Base-by-base conservation (phyloP, 2,329 filamentous ascomycete species). In the Fusarium verticillioides region DNA sequence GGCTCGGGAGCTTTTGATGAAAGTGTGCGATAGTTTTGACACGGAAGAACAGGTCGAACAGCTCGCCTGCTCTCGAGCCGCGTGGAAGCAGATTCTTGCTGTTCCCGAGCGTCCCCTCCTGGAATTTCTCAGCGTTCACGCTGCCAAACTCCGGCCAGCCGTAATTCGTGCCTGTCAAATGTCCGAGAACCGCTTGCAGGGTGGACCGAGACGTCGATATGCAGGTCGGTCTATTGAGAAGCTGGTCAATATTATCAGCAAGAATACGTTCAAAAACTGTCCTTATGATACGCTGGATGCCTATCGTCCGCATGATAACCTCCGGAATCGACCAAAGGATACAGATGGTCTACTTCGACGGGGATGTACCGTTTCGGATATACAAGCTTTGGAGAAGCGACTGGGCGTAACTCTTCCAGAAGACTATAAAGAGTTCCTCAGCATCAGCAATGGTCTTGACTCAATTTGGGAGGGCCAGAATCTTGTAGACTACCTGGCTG, bases 381-480 rank as follows among this genome's bases (percentile, higher is more conserved):
- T 62, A 42, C 23, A 7, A 7, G 36, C 47, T 32, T 21, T 68
- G 4, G 63, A 68, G 19, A 13, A 62, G 1, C 40, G 65, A 10
- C 56, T 68, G 2, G 32, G 15, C 2, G 19, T 47, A 9, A 16
- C 16, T 10, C 46, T 68, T 18, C 63, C 56, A 4, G 21, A 21
- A 19, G 65, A 62, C 9, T 68, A 62, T 18, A 62, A 68, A 28
- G 30, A 54, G 21, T 44, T 68, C 7, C 42, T 68, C 1, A 9
- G 36, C 7, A 34, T 53, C 2, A 54, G 54, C 1, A 43, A 68
- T 18, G 65, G 65, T 9, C 65, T 68, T 9, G 56, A n/a, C 10
- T 30, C 63, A 9, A 47, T 53, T 3, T 68, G 65, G 65, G 44
- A 68, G 15, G 56, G 54, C 4, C 63, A 68, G 5, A 68, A 61